Conservation (phyloP, 257 asterid species). For the Nicotiana obtusifolia region DNA sequence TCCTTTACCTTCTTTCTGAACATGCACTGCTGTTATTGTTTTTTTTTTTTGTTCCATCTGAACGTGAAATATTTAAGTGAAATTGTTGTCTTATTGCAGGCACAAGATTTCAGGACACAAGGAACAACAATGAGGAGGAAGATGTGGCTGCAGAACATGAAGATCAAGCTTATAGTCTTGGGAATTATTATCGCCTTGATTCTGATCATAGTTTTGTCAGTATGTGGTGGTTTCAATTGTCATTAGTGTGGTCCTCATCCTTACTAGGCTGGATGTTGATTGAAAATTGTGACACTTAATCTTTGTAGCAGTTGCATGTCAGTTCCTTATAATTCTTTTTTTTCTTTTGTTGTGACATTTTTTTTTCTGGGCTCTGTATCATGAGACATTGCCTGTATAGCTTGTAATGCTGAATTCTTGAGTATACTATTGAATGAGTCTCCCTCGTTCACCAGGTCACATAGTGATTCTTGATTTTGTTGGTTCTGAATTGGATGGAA, state of each 20-base stretch:
- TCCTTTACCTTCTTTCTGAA: not conserved
- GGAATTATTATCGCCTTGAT: constrained; percentile 81
- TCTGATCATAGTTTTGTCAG: constrained; percentile 77
- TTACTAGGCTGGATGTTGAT: constrained; percentile 17
- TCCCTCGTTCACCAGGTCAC: not conserved
- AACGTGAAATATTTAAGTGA: not conserved
- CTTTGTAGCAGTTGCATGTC: constrained; percentile 18
- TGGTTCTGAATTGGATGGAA: not conserved
- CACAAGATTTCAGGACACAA: constrained; percentile 93
- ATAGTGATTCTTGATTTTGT: not conserved
- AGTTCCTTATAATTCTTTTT: constrained; percentile 4
- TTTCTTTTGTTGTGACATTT: constrained; percentile 22
- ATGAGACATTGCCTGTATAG: constrained; percentile 55
- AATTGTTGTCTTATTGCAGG: constrained; percentile 32
- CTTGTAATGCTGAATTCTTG: constrained; percentile 28
- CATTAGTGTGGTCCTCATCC: constrained; percentile 16
- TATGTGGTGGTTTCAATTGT: constrained; percentile 79
- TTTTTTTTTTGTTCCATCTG: not conserved
- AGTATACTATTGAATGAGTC: constrained; percentile 22
- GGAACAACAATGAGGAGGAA: constrained; percentile 90
- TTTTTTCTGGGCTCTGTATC: constrained; percentile 22
- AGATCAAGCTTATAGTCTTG: constrained; percentile 88
- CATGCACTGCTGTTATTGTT: not conserved
- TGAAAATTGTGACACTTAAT: constrained; percentile 16
- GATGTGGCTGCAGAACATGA: constrained; percentile 96